Conservation (phyloP, 2,329 filamentous ascomycete genomes). For the Cadophora sp. region DNA sequence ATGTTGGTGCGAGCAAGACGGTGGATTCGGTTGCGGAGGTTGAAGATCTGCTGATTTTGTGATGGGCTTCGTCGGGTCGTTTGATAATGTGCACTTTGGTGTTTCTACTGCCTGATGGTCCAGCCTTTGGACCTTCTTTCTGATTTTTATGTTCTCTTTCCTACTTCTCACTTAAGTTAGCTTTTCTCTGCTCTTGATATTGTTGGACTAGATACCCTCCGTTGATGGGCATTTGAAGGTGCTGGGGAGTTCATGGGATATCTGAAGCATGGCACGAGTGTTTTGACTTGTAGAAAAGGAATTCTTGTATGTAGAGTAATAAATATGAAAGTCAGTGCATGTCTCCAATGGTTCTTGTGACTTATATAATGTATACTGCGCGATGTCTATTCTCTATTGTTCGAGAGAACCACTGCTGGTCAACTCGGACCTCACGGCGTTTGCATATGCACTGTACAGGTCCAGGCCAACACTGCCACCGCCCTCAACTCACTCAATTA, state of each 20-base stretch:
- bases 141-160: neutral
- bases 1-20: neutral
- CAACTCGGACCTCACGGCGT: no score
- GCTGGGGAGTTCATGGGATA: constrained; percentile 5
- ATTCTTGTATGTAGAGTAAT: neutral
- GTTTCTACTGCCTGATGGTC: no score
- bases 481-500: no score
- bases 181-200: neutral
- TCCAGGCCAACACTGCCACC: no score
- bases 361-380: no score
- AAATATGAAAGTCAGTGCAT: neutral
- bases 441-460: no score
- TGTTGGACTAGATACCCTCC: neutral
- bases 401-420: no score
- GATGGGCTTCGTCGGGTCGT: neutral
- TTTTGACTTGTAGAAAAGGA: neutral
- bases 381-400: no score
- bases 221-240: constrained; percentile 1
- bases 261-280: neutral
- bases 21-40: neutral
- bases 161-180: no score
- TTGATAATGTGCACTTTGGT: no score
- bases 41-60: neutral
- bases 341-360: neutral
- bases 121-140: neutral